Evolutionary conservation across 192 early-diverging fungal genomes (phyloP).

Genomic region (Gaertneriomyces sp.): DNA sequence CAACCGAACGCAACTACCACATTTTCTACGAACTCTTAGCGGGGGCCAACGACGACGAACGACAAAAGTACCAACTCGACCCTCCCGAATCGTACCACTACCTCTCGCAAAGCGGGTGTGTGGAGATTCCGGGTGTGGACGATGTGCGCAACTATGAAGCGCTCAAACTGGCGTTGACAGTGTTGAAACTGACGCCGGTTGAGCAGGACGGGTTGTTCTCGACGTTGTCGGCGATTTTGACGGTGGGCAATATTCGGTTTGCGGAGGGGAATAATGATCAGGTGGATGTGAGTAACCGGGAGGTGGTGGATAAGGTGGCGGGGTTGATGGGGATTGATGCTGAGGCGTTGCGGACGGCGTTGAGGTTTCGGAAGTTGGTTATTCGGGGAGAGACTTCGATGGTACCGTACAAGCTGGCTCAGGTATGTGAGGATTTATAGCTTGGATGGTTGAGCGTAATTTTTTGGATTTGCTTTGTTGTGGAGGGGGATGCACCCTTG

Average conservation of each 20-base stretch:
- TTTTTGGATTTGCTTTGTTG: neutral
- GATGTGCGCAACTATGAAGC: conserved; percentile 61
- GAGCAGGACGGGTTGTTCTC: conserved; percentile 48
- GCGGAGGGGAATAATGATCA: conserved; percentile 59
- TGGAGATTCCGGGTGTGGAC: conserved; percentile 46
- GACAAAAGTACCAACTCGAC: conserved; percentile 37
- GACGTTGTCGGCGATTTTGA: conserved; percentile 40
- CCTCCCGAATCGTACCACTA: conserved; percentile 33
- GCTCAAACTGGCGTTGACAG: conserved; percentile 76
- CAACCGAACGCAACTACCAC: conserved; percentile 55
- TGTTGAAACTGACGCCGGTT: conserved; percentile 58
- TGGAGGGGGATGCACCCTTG: neutral
- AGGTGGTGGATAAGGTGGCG: conserved; percentile 70
- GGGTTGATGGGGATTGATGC: conserved; percentile 76
- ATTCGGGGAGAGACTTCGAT: conserved; percentile 87
- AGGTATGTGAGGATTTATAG: conserved; percentile 48
- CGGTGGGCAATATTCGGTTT: conserved; percentile 49
- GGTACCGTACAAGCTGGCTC: conserved; percentile 80
- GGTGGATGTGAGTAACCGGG: conserved; percentile 71
- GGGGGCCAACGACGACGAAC: conserved; percentile 46
- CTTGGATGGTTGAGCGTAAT: neutral
- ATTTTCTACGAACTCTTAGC: conserved; percentile 51
- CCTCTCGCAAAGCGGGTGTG: conserved; percentile 51
- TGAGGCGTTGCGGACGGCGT: conserved; percentile 64
- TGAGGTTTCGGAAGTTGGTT: conserved; percentile 81